A percentile compares a stretch with the other conserved stretches of the same genome.
phyloP scores from a whole-genome alignment of 2,329 filamentous ascomycete species.

The Fusarium clavum region DNA sequence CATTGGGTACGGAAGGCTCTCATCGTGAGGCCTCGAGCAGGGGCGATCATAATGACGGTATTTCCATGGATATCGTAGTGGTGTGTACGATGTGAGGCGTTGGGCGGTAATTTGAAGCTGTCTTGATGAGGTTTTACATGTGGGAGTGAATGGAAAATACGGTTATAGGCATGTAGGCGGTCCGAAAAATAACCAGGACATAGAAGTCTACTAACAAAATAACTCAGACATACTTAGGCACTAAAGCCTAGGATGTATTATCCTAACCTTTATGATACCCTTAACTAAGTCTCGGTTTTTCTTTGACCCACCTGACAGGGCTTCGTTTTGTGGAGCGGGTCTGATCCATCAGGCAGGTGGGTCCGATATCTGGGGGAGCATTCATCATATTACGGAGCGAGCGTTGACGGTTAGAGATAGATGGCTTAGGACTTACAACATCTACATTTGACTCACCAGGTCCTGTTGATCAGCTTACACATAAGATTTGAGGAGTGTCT shows the following conservation, averaged over 20 bases:
- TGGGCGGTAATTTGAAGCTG: neutral
- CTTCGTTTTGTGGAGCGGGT: constrained; percentile 41
- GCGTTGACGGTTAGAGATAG: constrained; percentile 9
- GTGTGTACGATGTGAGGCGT: neutral
- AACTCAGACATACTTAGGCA: too few species aligned
- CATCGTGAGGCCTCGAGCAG: constrained; percentile 44
- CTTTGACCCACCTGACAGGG: constrained; percentile 2
- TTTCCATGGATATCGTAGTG: constrained; percentile 21
- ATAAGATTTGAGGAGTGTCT: too few species aligned
- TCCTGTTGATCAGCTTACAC: neutral
- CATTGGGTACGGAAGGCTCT: constrained; percentile 38
- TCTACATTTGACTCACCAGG: neutral
- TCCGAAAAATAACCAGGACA: too few species aligned
- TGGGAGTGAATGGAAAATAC: constrained; percentile 21
- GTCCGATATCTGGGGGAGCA: constrained; percentile 13
- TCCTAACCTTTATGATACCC: too few species aligned
- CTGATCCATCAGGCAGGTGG: constrained; percentile 32
- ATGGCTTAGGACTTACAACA: constrained; percentile 37
- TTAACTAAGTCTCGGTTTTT: too few species aligned
- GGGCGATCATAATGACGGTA: constrained; percentile 47
- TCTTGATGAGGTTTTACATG: constrained; percentile 22
- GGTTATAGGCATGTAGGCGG: neutral
- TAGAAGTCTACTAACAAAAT: too few species aligned
- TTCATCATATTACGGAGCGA: constrained; percentile 24
- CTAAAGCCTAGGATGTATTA: too few species aligned